Conservation (phyloP, 1,139 yeast genomes). For the Geotrichum aggregatum region DNA sequence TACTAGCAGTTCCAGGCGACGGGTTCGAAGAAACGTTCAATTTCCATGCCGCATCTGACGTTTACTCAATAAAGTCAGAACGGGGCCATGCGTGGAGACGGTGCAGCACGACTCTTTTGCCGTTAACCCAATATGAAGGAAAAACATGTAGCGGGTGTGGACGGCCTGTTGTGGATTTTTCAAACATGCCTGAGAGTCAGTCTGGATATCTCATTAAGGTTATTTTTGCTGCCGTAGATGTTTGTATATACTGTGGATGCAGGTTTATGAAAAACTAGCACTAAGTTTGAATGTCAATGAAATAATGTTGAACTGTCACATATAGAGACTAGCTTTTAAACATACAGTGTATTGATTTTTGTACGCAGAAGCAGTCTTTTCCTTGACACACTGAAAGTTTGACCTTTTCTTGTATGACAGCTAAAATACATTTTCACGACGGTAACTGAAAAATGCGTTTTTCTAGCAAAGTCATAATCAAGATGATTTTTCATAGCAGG, state of each 20-base stretch:
- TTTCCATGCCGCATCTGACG: conserved; percentile 3
- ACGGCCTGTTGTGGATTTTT: conserved; percentile 7
- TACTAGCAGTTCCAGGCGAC: conserved; percentile 12
- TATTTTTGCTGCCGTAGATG: conserved; percentile 15
- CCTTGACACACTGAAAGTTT: too few species aligned
- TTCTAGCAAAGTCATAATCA: too few species aligned
- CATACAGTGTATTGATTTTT: too few species aligned
- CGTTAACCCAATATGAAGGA: conserved; percentile 15
- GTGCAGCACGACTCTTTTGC: conserved; percentile 18
- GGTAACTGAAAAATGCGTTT: too few species aligned
- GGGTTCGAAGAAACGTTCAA: conserved; percentile 18
- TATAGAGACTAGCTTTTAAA: too few species aligned
- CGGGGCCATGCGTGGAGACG: conserved; percentile 17
- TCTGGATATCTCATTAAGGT: conserved; percentile 2
- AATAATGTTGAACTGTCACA: too few species aligned
- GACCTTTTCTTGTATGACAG: too few species aligned
- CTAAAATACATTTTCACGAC: too few species aligned
- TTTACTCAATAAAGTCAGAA: conserved; percentile 13
- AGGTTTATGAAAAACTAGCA: conserved; percentile 15
- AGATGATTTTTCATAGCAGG: too few species aligned
- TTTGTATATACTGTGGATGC: conserved; percentile 21
- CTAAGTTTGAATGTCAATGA: not conserved
- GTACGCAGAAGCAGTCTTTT: too few species aligned
- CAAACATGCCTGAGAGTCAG: not conserved
- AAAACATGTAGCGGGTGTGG: conserved; percentile 18